A percentile compares a stretch with the other conserved stretches of the same genome.
Evolutionary conservation across 2,329 filamentous ascomycete genomes (phyloP).

Genomic region (Escovopsis sp.): DNA sequence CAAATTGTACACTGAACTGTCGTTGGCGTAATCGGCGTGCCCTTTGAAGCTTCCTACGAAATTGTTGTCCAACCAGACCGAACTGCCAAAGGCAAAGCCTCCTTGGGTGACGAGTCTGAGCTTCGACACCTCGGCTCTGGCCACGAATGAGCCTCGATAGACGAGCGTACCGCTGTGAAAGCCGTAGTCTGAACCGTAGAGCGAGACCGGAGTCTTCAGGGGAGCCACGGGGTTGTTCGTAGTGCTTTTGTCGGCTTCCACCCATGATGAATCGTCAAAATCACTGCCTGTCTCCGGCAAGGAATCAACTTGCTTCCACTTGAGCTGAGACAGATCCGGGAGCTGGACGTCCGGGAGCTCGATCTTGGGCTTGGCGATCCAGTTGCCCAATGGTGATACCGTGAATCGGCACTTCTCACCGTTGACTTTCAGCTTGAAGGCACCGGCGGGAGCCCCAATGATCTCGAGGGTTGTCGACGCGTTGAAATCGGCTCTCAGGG

Average conservation of each 20-base stretch:
- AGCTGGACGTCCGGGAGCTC: slow-evolving; percentile 29
- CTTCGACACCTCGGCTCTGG: slow-evolving; percentile 42
- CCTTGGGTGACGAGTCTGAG: slow-evolving; percentile 49
- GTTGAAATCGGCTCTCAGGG: slow-evolving; percentile 59
- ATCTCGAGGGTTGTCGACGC: slow-evolving; percentile 52
- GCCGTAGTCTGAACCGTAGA: slow-evolving; percentile 60
- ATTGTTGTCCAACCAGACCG: slow-evolving; percentile 48
- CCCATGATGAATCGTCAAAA: slow-evolving; percentile 61
- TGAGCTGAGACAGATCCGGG: slow-evolving; percentile 34
- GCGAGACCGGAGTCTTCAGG: slow-evolving; percentile 47
- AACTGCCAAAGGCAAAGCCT: slow-evolving; percentile 51
- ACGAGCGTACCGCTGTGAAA: slow-evolving; percentile 55
- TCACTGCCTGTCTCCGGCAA: slow-evolving; percentile 50
- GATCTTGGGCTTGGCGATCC: slow-evolving; percentile 34
- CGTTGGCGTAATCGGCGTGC: slow-evolving; percentile 29
- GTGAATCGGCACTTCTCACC: slow-evolving; percentile 22
- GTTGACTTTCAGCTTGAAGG: slow-evolving; percentile 31
- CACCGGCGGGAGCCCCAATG: slow-evolving; percentile 40
- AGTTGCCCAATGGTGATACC: slow-evolving; percentile 27
- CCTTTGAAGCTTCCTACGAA: slow-evolving; percentile 53
- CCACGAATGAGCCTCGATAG: slow-evolving; percentile 55
- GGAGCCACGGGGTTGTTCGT: slow-evolving; percentile 45
- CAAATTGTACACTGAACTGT: slow-evolving; percentile 42
- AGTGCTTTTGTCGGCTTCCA: slow-evolving; percentile 37
- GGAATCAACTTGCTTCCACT: slow-evolving; percentile 57